Base-by-base conservation (phyloP, 495 filamentous ascomycete species). In the Penicillium salamii region DNA sequence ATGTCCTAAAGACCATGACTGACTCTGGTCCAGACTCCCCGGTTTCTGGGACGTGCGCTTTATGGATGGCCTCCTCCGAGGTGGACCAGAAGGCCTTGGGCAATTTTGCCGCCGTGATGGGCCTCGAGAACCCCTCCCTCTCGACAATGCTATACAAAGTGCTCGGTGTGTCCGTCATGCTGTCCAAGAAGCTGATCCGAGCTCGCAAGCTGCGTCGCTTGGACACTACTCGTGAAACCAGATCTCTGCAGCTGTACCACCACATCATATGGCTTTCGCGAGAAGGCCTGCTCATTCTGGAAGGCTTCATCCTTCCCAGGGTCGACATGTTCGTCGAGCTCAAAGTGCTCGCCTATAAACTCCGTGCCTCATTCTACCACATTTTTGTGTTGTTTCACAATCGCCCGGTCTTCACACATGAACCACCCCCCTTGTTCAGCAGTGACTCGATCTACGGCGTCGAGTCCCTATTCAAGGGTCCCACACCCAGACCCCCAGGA, bases 371-470 rank as follows among this genome's bases (percentile, higher is more conserved):
- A 20, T 96, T 97, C 59, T 92, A 93, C 58, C 93, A 98, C 71
- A 89, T 98, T 50, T 96, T 95, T 62, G 95, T 96, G 42, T 78
- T 97, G 13, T 98, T 96, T 63, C 90, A 96, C 71, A 96, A 97
- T 68, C 73, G 83, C 40, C 84, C 84, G 7, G 71, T 76, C 5
- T 65, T 85, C 51, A 75, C 75, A 14, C 58, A 71, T 35, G 70
- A 74, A 74, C 42, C 51, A 62, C 8, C 48, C 68, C 14, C 59
- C 48, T 14, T 57, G 35, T 41, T 55, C 45, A 53, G 55, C 38
- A 53, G 59, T 51, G 38, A 65, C 31, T 65, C 70, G 3, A 66
- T 71, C 18, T 68, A 65, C 28, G 52, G 50, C 11, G 33, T 53
- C 18, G 61, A 65, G 7, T 31, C 53, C 2, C 21, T 62, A 3